A percentile compares a stretch with the other conserved stretches of the same genome.
Conservation (phyloP, 805 yeast species). For the Metschnikowia proteae region DNA sequence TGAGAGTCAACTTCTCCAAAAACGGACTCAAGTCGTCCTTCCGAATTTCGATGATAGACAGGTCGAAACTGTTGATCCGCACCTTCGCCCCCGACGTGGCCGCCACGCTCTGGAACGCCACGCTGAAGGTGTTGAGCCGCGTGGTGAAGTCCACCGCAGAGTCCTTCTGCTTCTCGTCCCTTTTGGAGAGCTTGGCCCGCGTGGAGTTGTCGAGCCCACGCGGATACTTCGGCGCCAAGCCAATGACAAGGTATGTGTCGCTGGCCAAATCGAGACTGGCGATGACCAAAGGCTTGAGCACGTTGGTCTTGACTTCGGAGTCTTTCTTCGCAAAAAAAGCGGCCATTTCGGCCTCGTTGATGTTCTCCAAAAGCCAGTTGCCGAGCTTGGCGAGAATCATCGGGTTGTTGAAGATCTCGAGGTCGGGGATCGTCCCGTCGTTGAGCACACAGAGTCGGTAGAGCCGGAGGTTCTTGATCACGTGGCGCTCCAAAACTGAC, state of each 20-base stretch:
- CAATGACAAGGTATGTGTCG: conserved; percentile 82
- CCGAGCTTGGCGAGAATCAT: conserved; percentile 80
- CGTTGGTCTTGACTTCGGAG: conserved; percentile 17
- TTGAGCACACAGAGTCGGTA: conserved; percentile 84
- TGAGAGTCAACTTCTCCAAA: conserved; percentile 73
- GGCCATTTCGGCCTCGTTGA: conserved; percentile 66
- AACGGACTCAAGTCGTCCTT: conserved; percentile 87
- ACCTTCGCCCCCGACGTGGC: conserved; percentile 81
- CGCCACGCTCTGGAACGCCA: conserved; percentile 88
- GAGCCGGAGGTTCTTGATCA: conserved; percentile 72
- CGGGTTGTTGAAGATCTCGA: conserved; percentile 78
- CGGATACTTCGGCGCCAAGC: conserved; percentile 81
- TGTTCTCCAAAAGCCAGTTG: conserved; percentile 85
- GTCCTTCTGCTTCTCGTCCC: conserved; percentile 7
- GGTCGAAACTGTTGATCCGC: conserved; percentile 90
- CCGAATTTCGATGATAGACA: conserved; percentile 84
- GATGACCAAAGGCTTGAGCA: conserved; percentile 72
- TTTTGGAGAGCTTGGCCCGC: conserved; percentile 26
- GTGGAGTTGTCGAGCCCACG: conserved; percentile 36
- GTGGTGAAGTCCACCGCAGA: conserved; percentile 35
- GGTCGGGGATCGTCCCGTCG: conserved; percentile 73
- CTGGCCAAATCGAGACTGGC: conserved; percentile 74
- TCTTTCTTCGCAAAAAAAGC: conserved; percentile 32
- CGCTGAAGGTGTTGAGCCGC: conserved; percentile 76
- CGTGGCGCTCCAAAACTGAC: conserved; percentile 79